phyloP scores from a whole-genome alignment of 306 rosid species.

The Cyamopsis tetragonoloba region DNA sequence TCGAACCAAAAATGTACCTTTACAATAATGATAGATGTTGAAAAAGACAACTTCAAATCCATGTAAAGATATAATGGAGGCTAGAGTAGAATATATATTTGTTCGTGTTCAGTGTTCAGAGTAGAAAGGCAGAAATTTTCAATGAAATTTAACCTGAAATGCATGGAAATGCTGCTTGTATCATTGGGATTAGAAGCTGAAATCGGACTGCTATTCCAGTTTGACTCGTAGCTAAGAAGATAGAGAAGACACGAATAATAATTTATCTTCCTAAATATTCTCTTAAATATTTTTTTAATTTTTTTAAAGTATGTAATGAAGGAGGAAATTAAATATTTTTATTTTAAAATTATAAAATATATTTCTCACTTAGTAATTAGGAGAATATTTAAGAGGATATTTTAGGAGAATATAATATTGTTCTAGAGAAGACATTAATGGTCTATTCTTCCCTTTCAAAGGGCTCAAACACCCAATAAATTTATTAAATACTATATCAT shows the following conservation, averaged over 20 bases:
- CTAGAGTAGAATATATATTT: background rate
- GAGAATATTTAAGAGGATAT: too few relatives aligned
- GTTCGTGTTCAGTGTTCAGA: background rate
- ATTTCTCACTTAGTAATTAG: too few relatives aligned
- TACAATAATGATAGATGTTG: background rate
- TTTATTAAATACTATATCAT: too few relatives aligned
- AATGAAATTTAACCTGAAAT: background rate
- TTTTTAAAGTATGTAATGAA: too few relatives aligned
- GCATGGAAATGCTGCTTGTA: background rate
- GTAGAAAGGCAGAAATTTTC: background rate
- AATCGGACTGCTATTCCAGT: constrained; percentile 8
- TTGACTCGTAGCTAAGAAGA: constrained; percentile 49
- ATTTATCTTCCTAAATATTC: too few relatives aligned
- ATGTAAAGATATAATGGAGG: background rate
- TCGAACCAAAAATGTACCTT: constrained; percentile 3
- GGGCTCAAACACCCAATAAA: too few relatives aligned
- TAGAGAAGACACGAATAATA: constrained; percentile 21
- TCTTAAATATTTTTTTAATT: too few relatives aligned
- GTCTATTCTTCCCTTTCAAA: too few relatives aligned
- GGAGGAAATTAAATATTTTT: too few relatives aligned
- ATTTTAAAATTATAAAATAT: too few relatives aligned
- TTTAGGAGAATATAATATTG: too few relatives aligned
- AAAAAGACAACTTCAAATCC: background rate
- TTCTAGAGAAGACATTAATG: too few relatives aligned
- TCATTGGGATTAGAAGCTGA: constrained; percentile 16